Conservation (phyloP, 495 filamentous ascomycete genomes). For the Hypoxylon fragiforme region DNA sequence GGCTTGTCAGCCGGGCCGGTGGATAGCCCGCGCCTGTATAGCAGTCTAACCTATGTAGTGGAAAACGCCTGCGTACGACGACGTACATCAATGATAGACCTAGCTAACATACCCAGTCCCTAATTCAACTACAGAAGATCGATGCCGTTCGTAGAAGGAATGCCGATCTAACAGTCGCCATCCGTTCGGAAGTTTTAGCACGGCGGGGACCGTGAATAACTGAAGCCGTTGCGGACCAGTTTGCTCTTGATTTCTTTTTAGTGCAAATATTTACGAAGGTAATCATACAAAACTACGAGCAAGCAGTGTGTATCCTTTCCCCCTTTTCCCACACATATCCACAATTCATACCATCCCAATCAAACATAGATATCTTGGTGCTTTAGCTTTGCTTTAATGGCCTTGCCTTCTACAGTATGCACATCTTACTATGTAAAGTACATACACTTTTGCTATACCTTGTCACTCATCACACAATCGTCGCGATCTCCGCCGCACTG, state of each 20-base stretch:
- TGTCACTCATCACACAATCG: conserved; percentile 9
- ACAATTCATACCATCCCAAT: not conserved
- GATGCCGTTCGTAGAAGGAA: conserved; percentile 2
- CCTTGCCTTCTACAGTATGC: not conserved
- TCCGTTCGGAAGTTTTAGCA: conserved; percentile 17
- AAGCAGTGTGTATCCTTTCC: not conserved
- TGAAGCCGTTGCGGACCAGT: conserved; percentile 13
- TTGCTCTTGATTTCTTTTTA: not conserved
- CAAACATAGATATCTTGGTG: no score
- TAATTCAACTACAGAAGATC: not conserved
- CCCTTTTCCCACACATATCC: not conserved
- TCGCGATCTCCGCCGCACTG: conserved; percentile 1
- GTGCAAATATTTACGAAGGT: no score
- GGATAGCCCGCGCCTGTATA: no score
- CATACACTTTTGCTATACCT: not conserved
- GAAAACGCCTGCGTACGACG: no score
- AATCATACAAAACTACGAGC: not conserved
- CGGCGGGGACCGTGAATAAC: conserved; percentile 10
- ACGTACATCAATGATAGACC: no score
- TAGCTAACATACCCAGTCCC: no score
- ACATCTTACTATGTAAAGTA: not conserved
- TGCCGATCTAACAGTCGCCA: conserved; percentile 18
- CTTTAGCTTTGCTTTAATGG: no score
- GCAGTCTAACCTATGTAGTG: no score
- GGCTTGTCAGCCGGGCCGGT: no score